phyloP scores from a whole-genome alignment of 169 alveolate genomes.

The Ichthyophthirius multifiliis region DNA sequence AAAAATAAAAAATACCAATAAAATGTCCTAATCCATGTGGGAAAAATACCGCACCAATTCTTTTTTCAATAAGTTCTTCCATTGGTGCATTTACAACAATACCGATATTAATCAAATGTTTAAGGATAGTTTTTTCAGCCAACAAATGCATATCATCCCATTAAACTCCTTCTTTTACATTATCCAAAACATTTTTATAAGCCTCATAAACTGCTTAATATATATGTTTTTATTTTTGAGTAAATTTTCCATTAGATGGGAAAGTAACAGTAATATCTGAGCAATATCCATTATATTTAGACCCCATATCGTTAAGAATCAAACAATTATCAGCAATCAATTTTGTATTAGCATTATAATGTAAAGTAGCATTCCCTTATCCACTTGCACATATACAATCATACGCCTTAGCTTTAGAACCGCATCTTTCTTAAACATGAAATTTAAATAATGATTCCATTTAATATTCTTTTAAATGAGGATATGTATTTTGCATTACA shows the following conservation, averaged over 20 bases:
- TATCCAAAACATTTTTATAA: constrained; percentile 57
- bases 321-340: constrained; percentile 53
- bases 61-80: constrained; percentile 75
- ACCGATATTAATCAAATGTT: constrained; percentile 72
- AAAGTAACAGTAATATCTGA: constrained; percentile 87
- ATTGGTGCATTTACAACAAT: constrained; percentile 59
- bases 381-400: constrained; percentile 79
- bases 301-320: constrained; percentile 81
- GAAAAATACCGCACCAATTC: constrained; percentile 82
- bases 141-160: constrained; percentile 87
- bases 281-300: constrained; percentile 76
- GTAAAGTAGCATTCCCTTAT: constrained; percentile 67
- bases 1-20: background rate
- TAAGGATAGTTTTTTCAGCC: constrained; percentile 77
- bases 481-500: constrained; percentile 56
- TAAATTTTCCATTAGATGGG: constrained; percentile 85
- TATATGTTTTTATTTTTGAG: constrained; percentile 69
- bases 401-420: constrained; percentile 58
- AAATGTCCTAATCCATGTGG: constrained; percentile 93
- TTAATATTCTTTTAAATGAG: constrained; percentile 65
- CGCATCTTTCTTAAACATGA: constrained; percentile 30
- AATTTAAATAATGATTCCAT: constrained; percentile 56
- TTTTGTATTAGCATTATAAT: constrained; percentile 68
- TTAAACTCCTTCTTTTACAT: constrained; percentile 80
- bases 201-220: constrained; percentile 84